phyloP scores from a whole-genome alignment of 2,329 filamentous ascomycete genomes.

The Colletotrichum shisoi region DNA sequence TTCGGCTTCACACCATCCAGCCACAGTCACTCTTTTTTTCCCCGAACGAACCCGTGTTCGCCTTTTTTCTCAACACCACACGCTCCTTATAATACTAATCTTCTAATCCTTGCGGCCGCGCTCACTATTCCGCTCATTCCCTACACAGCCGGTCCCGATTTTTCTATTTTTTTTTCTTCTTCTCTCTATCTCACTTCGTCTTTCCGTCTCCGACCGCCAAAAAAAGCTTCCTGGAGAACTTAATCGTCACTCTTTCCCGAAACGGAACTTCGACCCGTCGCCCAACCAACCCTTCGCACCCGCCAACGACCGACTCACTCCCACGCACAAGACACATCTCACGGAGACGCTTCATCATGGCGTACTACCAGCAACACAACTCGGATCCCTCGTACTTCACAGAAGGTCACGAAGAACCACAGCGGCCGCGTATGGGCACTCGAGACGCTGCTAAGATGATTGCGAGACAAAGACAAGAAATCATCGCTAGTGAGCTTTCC shows the following conservation, averaged over 20 bases:
- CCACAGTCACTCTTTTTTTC: constrained; percentile 66
- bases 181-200: constrained; percentile 21
- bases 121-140: constrained; percentile 36
- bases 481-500: constrained; percentile 88
- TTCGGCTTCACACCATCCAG: constrained; percentile 57
- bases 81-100: constrained; percentile 43
- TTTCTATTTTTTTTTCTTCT: constrained; percentile 12
- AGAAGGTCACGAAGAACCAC: constrained; percentile 61
- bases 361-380: constrained; percentile 51
- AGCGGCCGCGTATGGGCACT: constrained; percentile 67
- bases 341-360: constrained; percentile 52
- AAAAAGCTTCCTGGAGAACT: constrained; percentile 42
- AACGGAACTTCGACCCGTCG: constrained; percentile 44
- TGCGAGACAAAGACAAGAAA: constrained; percentile 83
- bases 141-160: constrained; percentile 30
- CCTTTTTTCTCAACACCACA: constrained; percentile 39
- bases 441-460: constrained; percentile 80
- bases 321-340: constrained; percentile 27
- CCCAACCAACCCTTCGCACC: constrained; percentile 40
- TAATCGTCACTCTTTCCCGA: constrained; percentile 56
- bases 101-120: constrained; percentile 40
- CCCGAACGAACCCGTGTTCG: constrained; percentile 41
- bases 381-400: constrained; percentile 63
- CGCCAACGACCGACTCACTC: constrained; percentile 46
- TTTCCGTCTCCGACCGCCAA: constrained; percentile 33